phyloP scores from a whole-genome alignment of 2,329 filamentous ascomycete genomes.

The Cyphellophora attinorum region DNA sequence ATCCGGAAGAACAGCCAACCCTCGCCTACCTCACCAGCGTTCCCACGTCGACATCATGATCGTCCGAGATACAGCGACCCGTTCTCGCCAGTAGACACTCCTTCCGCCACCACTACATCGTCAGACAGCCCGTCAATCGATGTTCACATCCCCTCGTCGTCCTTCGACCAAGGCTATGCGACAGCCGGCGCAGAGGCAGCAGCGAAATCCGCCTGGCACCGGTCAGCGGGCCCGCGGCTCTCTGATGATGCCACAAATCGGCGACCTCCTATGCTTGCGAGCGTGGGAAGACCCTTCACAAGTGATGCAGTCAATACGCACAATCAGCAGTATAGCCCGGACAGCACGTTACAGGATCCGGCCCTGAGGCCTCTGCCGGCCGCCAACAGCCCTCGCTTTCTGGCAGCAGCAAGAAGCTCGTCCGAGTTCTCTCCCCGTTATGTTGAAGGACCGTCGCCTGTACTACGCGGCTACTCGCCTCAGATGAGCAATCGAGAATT shows the following conservation, averaged over 20 bases:
- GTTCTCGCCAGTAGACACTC: conserved; percentile 10
- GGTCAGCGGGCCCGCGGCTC: no score
- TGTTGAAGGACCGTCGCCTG: conserved; percentile 7
- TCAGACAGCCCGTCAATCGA: conserved; percentile 14
- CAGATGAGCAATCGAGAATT: conserved; percentile 3
- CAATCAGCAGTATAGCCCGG: neutral
- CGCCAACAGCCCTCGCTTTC: no score
- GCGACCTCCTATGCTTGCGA: conserved; percentile 9
- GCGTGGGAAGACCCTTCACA: conserved; percentile 12
- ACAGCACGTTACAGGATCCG: neutral
- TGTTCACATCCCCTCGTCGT: conserved; percentile 9
- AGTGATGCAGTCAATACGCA: conserved; percentile 10
- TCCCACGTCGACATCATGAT: conserved; percentile 11
- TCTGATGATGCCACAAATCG: conserved; percentile 11
- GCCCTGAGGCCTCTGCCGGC: neutral
- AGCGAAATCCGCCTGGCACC: no score
- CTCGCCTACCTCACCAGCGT: conserved; percentile 15
- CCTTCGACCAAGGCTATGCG: conserved; percentile 4
- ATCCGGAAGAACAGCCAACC: conserved; percentile 15
- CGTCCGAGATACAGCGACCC: conserved; percentile 11
- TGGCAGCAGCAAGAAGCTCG: conserved; percentile 2
- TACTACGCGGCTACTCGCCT: conserved; percentile 9
- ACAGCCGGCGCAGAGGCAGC: neutral
- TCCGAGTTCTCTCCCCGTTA: conserved; percentile 4
- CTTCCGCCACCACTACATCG: conserved; percentile 9